A percentile compares a stretch with the other conserved stretches of the same genome.
Evolutionary conservation across 192 early-diverging fungal genomes (phyloP).

Genomic region (Backusella tarrabulga): DNA sequence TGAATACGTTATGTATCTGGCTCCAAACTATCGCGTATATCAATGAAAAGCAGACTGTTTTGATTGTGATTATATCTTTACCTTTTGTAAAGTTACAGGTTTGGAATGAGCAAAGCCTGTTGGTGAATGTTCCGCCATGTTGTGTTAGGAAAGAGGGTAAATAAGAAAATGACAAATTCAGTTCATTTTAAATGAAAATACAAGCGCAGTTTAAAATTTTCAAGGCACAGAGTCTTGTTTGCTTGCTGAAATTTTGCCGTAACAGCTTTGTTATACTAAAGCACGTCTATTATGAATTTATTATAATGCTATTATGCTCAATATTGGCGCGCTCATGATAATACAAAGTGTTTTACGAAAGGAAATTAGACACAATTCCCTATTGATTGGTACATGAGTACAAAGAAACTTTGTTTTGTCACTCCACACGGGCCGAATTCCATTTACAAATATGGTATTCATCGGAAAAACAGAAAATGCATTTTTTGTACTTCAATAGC

Average conservation of each 20-base stretch:
- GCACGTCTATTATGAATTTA: background rate
- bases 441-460: background rate
- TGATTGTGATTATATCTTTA: background rate
- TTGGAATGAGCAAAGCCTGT: background rate
- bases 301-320: background rate
- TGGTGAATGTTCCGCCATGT: background rate
- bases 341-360: background rate
- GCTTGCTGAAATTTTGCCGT: background rate
- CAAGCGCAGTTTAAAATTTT: background rate
- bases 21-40: background rate
- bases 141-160: background rate
- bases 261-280: background rate
- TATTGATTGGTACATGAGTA: background rate
- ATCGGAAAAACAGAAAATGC: too few relatives aligned
- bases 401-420: background rate
- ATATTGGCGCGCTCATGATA: too few relatives aligned
- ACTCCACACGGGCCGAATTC: background rate
- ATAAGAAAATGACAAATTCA: background rate
- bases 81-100: background rate
- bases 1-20: constrained; percentile 19
- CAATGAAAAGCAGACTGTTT: background rate
- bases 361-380: background rate
- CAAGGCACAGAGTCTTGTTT: background rate
- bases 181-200: background rate
- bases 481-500: too few relatives aligned